Base-by-base conservation (phyloP, 805 yeast species). In the Maudiozyma turicensis region DNA sequence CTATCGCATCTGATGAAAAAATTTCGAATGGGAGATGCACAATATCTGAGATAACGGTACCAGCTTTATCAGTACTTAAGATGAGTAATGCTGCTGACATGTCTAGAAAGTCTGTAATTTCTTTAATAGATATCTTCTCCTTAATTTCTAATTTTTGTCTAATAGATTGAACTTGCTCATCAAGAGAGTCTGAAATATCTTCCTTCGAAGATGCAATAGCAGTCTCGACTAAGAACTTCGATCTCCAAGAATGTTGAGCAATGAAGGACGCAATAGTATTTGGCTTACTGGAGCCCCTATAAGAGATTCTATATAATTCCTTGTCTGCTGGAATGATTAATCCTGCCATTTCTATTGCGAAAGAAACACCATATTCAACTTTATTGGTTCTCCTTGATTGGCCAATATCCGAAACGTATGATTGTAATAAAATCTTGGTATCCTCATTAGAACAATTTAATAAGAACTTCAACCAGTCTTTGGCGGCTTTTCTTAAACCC, bases 271-370 rank as follows among this genome's bases (percentile, higher is more conserved):
- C 83, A 34, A 84, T 72, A 1, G 87, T 78, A 58, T 80, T 73
- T 49, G 77, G 75, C 35, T 68, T 70, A 52, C 64, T 64, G 35
- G 61, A 67, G 9, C 68, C 63, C 20, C 59, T 50, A 10, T 57
- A 54, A 46, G 74, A 61, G 40, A 81, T 70, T 41, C 76, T 74
- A 2, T 78, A 74, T 31, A 82, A 64, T 57, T 85, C 93, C 42
- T 82, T 70, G 57, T 87, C 95, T 31, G 73, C 73, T 15, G 82
- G 73, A n/a, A 81, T 68, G 10, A 87, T 75, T 5, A 77, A 64
- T 4, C 93, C 88, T 1, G 95, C 95, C 82, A 88, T 77, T 55
- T 86, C 93, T 50, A 90, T 70, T 0, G 99, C 98, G 72, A 91
- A 86, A 0, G 95, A 82, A 45, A 89, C 83, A 48, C 98, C 98